Base-by-base conservation (phyloP, 2,329 filamentous ascomycete genomes). In the Colletotrichum agaves region DNA sequence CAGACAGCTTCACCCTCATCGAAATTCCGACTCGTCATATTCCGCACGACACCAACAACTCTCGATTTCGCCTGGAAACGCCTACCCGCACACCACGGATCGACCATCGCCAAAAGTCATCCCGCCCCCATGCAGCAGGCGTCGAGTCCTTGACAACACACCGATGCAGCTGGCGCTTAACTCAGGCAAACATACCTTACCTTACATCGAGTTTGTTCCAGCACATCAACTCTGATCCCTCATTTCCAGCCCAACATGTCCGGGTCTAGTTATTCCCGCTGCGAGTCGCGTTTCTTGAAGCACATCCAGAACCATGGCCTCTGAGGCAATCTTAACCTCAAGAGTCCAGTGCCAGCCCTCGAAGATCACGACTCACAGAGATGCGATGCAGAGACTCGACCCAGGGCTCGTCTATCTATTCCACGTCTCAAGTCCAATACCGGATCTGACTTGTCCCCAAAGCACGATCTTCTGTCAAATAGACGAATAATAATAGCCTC, bases 121-220 rank as follows among this genome's bases (percentile, higher is more conserved):
- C 50, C 50, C 43, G 50, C 49, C 55, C 52, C 55, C 27, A 63
- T 63, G 60, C 60, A 43, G 43, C 46, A 33, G 41, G 35, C 43
- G 19, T 33, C 60, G 19, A 31, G 37, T 53, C 44, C 37, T 44
- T 63, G 64, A 67, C 64, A 67, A 49, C 64, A 63, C 64, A 67
- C 44, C 60, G 46, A 46, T 58, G 64, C 64, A 67, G 60, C 53
- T 59, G 64, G 60, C 64, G 64, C 64, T 58, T 52, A 63, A 63
- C 37, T 49, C 15, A 35, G 23, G 47, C 64, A 53, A 63, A 53
- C 64, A 58, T 50, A 13, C 44, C 44, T 59, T 21, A 31, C 33
- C 55, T 52, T 21, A 31, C 33, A 39, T 52, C 21, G 35, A 61
- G 37, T 21, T 41, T 37, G 19, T 23, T 61, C 58, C 35, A 50